Base-by-base conservation (phyloP, 2,329 filamentous ascomycete species). In the Bipolaris cookei region DNA sequence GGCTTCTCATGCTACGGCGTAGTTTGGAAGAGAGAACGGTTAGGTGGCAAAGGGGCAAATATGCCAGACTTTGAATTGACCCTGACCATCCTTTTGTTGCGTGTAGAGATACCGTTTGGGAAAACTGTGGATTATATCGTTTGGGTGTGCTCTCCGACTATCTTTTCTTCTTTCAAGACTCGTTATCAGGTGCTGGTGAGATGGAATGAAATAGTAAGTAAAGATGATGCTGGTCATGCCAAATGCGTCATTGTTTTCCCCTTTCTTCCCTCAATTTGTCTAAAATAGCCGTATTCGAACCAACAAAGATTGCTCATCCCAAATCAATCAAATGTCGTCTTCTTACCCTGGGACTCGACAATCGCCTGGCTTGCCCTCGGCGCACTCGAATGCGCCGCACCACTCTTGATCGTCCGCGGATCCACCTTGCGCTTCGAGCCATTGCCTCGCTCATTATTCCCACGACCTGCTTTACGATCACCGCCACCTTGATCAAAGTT, bases 321-420 rank as follows among this genome's bases (percentile, higher is more conserved):
- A 13, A n/a, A 52, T 69, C 53, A 76, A 16, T 93, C 91, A 78
- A 97, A 96, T 0, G 87, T 91, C 55, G 86, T 86, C 82, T 95
- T 96, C 78, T 88, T 92, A 54, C 93, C 93, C 62, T 88, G 84
- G 6, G 85, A 83, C 76, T 90, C 87, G 20, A 95, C 90, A 73
- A 95, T 91, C 6, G 88, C 89, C 56, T 90, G 91, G 41, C 88
- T 93, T 64, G 92, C 84, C 69, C 90, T 85, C 52, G 82, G 82
- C 32, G 86, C 74, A 70, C 76, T 74, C 63, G 79, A 61, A 67
- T 80, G 71, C 55, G 80, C 76, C 54, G 76, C 73, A 42, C 78
- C 81, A 35, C 79, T 77, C 53, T 72, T 76, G 50, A 80, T 78
- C 0, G 69, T 80, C 13, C 80, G 69, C 7, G 79, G 78, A 62